Percentiles rank a stretch among this genome's conserved stretches.
Conservation (phyloP, 2,329 filamentous ascomycete species). For the Fusarium poae region DNA sequence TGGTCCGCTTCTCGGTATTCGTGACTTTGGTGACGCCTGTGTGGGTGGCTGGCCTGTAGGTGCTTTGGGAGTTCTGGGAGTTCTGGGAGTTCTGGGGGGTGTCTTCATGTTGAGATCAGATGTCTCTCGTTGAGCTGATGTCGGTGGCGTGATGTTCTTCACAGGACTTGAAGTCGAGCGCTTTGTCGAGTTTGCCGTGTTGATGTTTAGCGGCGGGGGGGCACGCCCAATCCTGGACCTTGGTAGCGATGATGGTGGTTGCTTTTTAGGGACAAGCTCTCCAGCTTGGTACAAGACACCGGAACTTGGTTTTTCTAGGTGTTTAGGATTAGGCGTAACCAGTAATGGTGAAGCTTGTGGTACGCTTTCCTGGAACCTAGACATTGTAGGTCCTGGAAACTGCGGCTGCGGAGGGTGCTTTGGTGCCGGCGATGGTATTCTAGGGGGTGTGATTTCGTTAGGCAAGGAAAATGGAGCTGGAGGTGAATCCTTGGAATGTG, state of each 20-base stretch:
- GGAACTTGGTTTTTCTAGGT: slow-evolving; percentile 24
- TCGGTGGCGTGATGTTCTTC: slow-evolving; percentile 12
- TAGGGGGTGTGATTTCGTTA: slow-evolving; percentile 18
- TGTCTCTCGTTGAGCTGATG: slow-evolving; percentile 3
- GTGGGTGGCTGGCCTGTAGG: not conserved
- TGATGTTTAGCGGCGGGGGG: not conserved
- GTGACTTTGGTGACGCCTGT: slow-evolving; percentile 24
- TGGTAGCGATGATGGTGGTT: not conserved
- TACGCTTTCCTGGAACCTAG: slow-evolving; percentile 25
- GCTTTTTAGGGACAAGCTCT: slow-evolving; percentile 7
- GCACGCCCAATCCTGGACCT: slow-evolving; percentile 6
- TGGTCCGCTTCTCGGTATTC: slow-evolving; percentile 15
- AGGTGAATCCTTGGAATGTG: slow-evolving; percentile 1
- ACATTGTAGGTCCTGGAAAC: slow-evolving; percentile 3
- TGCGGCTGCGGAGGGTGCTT: slow-evolving; percentile 15
- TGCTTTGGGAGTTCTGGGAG: not conserved
- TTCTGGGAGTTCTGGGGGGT: slow-evolving; percentile 4
- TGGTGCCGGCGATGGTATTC: slow-evolving; percentile 28
- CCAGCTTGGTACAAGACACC: slow-evolving; percentile 18
- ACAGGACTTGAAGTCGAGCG: not conserved
- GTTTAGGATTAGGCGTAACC: slow-evolving; percentile 22
- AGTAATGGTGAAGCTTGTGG: slow-evolving; percentile 17
- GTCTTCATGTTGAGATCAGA: slow-evolving; percentile 6
- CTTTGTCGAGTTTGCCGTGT: not conserved
- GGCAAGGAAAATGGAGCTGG: slow-evolving; percentile 8